Conservation (phyloP, 2,329 filamentous ascomycete species). For the Fusarium penzigii region DNA sequence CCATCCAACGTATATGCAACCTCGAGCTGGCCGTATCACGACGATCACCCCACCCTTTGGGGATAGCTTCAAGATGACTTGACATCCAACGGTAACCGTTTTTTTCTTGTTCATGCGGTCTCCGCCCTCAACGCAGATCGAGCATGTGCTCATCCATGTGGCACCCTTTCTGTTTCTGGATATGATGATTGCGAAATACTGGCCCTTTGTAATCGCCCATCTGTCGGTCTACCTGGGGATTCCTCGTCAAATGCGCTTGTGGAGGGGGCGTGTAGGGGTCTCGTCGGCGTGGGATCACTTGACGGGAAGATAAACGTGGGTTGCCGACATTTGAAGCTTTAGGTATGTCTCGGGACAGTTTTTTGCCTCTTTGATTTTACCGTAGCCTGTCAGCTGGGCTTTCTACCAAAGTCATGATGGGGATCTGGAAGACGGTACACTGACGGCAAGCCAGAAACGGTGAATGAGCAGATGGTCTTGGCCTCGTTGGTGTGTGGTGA, state of each 20-base stretch:
- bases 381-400: neutral
- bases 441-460: too few relatives aligned
- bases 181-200: neutral
- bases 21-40: slow-evolving; percentile 8
- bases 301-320: neutral
- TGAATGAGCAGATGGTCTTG: too few relatives aligned
- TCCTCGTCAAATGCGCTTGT: too few relatives aligned
- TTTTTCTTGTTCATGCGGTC: slow-evolving; percentile 21
- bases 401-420: neutral
- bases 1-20: neutral
- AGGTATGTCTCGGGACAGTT: neutral
- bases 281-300: neutral
- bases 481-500: too few relatives aligned
- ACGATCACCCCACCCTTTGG: slow-evolving; percentile 17
- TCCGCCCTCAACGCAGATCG: slow-evolving; percentile 24
- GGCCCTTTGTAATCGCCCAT: too few relatives aligned
- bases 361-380: neutral
- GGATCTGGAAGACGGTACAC: too few relatives aligned
- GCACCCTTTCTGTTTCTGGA: neutral
- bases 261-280: neutral
- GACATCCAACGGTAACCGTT: neutral
- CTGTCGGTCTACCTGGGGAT: too few relatives aligned
- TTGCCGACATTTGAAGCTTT: neutral
- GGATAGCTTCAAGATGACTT: slow-evolving; percentile 11
- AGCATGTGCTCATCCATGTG: slow-evolving; percentile 26